A percentile compares a stretch with the other conserved stretches of the same genome.
phyloP scores from a whole-genome alignment of 2,329 filamentous ascomycete species.

The Leptographium wingfieldii region DNA sequence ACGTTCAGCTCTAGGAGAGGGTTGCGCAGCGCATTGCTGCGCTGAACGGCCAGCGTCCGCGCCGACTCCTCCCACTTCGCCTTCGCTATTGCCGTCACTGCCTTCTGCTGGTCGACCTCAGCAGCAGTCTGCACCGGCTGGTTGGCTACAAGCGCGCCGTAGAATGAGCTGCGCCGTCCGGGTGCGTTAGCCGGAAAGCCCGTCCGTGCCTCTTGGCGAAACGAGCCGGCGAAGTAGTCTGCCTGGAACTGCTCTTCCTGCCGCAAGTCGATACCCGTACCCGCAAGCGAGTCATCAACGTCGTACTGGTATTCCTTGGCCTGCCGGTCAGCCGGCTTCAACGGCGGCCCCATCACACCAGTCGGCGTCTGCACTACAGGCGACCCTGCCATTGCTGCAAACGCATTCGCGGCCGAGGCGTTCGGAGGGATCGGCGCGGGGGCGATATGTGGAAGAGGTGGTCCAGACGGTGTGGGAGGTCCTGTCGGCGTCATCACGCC shows the following conservation, averaged over 20 bases:
- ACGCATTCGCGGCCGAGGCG: neutral
- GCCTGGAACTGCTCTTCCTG: slow-evolving; percentile 78
- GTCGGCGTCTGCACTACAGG: slow-evolving; percentile 5
- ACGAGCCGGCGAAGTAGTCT: slow-evolving; percentile 43
- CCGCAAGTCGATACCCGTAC: slow-evolving; percentile 74
- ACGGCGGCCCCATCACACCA: slow-evolving; percentile 44
- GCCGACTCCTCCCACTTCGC: slow-evolving; percentile 55
- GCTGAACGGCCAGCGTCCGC: slow-evolving; percentile 43
- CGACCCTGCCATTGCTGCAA: slow-evolving; percentile 4
- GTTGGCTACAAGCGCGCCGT: slow-evolving; percentile 52
- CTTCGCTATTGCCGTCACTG: slow-evolving; percentile 51
- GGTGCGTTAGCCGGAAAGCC: slow-evolving; percentile 43
- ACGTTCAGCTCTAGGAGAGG: slow-evolving; percentile 58
- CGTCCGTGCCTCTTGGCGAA: slow-evolving; percentile 32
- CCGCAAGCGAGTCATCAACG: slow-evolving; percentile 69
- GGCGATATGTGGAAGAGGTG: slow-evolving; percentile 6
- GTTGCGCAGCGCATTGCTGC: slow-evolving; percentile 58
- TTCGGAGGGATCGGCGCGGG: neutral
- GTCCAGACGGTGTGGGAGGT: slow-evolving; percentile 7
- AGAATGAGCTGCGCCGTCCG: slow-evolving; percentile 44
- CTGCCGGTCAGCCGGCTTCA: slow-evolving; percentile 47
- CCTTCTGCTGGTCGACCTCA: slow-evolving; percentile 45
- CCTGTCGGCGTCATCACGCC: slow-evolving; percentile 7
- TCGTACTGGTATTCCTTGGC: slow-evolving; percentile 56
- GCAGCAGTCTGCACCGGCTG: slow-evolving; percentile 39